A percentile compares a stretch with the other conserved stretches of the same genome.
These are phyloP conservation scores for Wallemia hederae DNA, from an alignment of 1,284 basidiomycete genomes.

Conservation along the genomic window DNA sequence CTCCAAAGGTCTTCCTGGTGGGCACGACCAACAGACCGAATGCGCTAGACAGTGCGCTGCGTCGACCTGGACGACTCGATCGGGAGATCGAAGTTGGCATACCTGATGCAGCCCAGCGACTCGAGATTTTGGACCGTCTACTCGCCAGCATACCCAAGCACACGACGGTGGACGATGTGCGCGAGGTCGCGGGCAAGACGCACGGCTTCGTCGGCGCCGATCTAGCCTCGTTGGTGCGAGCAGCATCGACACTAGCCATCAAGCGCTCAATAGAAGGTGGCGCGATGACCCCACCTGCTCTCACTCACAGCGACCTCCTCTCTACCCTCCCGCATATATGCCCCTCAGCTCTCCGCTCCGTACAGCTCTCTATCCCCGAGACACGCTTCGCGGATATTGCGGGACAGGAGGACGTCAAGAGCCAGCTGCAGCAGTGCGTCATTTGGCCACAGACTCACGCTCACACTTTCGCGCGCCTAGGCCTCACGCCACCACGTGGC, in stretches of 20 bases:
- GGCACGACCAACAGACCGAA: constrained; percentile 94
- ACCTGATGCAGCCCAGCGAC: constrained; percentile 19
- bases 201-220: constrained; percentile 97
- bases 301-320: constrained; percentile 36
- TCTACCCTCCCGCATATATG: constrained; percentile 46
- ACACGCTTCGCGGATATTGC: constrained; percentile 71
- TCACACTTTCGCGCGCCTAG: constrained; percentile 56
- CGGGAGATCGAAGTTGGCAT: constrained; percentile 84
- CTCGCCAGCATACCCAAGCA: constrained; percentile 49
- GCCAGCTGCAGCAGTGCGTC: constrained; percentile 55
- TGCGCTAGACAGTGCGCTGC: constrained; percentile 78
- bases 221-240: constrained; percentile 63
- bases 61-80: constrained; percentile 83
- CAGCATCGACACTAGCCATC: constrained; percentile 72
- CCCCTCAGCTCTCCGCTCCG: constrained; percentile 76
- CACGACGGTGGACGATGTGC: constrained; percentile 31
- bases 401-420: constrained; percentile 47
- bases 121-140: constrained; percentile 54
- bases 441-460: constrained; percentile 83
- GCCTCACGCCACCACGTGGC: constrained; percentile 64
- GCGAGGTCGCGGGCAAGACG: constrained; percentile 39
- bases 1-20: constrained; percentile 60
- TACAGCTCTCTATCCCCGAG: constrained; percentile 60
- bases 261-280: constrained; percentile 24
- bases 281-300: constrained; percentile 13